Evolutionary conservation across 2,329 filamentous ascomycete genomes (phyloP).

Genomic region (Paraconiothyrium brasiliense): DNA sequence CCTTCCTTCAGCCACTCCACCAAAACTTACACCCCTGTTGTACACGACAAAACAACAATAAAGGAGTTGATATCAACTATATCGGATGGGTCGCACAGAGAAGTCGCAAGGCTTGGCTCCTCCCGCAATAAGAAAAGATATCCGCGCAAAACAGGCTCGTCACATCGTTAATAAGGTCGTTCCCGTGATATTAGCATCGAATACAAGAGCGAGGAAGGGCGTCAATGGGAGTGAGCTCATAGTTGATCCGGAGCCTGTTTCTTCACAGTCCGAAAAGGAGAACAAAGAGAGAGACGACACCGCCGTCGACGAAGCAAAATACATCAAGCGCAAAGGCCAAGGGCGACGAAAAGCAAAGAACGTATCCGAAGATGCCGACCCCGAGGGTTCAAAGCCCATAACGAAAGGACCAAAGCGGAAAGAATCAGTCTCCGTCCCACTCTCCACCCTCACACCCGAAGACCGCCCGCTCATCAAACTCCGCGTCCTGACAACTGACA

Average conservation of each 20-base stretch:
- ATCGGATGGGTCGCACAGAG: constrained; percentile 48
- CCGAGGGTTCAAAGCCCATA: constrained; percentile 18
- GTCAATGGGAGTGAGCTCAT: constrained; percentile 63
- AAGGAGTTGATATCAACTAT: not conserved
- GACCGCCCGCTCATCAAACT: constrained; percentile 46
- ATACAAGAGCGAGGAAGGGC: constrained; percentile 65
- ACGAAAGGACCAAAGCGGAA: constrained; percentile 21
- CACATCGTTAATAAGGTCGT: constrained; percentile 69
- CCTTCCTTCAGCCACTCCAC: not conserved
- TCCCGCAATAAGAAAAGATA: constrained; percentile 47
- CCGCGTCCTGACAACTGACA: constrained; percentile 61
- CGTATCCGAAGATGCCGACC: not conserved
- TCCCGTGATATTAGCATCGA: constrained; percentile 63
- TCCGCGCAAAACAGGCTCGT: constrained; percentile 63
- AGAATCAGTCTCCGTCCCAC: constrained; percentile 23
- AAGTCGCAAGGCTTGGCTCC: constrained; percentile 50
- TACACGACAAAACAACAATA: not conserved
- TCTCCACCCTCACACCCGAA: constrained; percentile 1
- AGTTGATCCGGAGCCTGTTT: constrained; percentile 44
- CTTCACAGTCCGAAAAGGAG: not conserved
- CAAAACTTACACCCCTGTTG: not conserved
- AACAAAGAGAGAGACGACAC: constrained; percentile 11
- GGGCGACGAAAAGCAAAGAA: constrained; percentile 40
- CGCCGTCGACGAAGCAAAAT: constrained; percentile 25
- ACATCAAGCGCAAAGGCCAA: constrained; percentile 47